Base-by-base conservation (phyloP, 2,329 filamentous ascomycete species). In the Knoxdaviesia capensis region DNA sequence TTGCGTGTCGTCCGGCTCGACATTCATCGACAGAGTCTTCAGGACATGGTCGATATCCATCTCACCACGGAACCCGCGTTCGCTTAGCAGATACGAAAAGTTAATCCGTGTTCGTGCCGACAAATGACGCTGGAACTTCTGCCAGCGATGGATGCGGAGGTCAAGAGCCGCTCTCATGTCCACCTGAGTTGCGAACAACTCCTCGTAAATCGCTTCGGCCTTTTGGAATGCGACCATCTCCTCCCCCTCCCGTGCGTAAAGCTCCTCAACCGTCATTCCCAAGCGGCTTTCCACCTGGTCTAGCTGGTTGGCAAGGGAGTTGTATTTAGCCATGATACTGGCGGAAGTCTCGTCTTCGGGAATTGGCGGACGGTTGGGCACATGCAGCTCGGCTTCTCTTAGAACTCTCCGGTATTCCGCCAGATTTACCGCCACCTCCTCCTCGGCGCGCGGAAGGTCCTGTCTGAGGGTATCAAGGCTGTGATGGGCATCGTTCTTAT, bases 71-170 rank as follows among this genome's bases (percentile, higher is more conserved):
- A 93, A 98, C 28, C 81, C 79, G 52, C 90, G 77, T 59, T 96
- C 87, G 53, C 78, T 84, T 44, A 98, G 72, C 9, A 96, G 70
- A 53, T 90, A 92, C 41, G 74, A 79, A 59, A 98, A 98, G 46
- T 83, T 84, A 42, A 80, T 78, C 40, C 85, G 78, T 38, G 90
- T 83, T 43, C 81, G 75, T n/a, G 80, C 74, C 34, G 86, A 88
- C 52, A 98, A 94, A 50, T 77, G 74, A 30, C 77, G 71, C 51
- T 88, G 80, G 59, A 98, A 96, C 41, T 71, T 66, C 44, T 74
- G 68, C 81, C 86, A 98, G 50, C 85, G 77, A 31, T 68, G 62
- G 44, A 82, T 69, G 10, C 90, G 82, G 44, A 79, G 64, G 7
- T 63, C 59, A 36, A 94, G 71, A 1, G 85, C 74, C 32, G 65